These are phyloP conservation scores for Ceratobasidium sp. DNA, from an alignment of 1,284 basidiomycete genomes.

Conservation along the genomic window DNA sequence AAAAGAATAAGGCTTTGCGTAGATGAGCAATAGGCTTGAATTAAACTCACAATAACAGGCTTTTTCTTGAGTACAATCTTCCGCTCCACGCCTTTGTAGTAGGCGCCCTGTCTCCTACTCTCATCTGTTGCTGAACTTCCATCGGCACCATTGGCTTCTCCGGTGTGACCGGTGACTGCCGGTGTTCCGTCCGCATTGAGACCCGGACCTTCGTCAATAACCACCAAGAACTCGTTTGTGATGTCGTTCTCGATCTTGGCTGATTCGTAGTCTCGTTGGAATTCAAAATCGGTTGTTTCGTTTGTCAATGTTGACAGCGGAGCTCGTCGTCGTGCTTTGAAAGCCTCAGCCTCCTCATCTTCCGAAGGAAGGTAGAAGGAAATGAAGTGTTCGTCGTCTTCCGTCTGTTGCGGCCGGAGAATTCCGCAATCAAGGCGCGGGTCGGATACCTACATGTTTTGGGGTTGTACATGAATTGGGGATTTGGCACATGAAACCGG, in stretches of 20 bases:
- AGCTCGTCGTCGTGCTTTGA: conserved; percentile 58
- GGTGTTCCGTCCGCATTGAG: conserved; percentile 53
- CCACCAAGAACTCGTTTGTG: conserved; percentile 84
- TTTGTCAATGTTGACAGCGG: conserved; percentile 54
- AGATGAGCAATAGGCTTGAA: not conserved
- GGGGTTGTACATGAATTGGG: conserved; percentile 1
- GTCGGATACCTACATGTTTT: conserved; percentile 68
- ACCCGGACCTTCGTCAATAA: conserved; percentile 73
- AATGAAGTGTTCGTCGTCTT: conserved; percentile 87
- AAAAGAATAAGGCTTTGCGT: not conserved
- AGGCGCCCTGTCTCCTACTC: conserved; percentile 73
- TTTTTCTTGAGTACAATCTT: conserved; percentile 90
- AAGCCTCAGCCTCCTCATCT: conserved; percentile 73
- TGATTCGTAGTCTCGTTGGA: conserved; percentile 84
- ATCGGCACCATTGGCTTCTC: conserved; percentile 24
- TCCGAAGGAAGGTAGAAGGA: conserved; percentile 89
- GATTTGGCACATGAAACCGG: conserved; percentile 25
- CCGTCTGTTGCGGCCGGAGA: conserved; percentile 81
- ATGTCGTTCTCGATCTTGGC: conserved; percentile 86
- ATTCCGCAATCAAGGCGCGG: conserved; percentile 86
- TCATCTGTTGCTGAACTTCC: conserved; percentile 39
- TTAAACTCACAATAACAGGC: conserved; percentile 73
- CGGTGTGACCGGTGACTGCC: conserved; percentile 17
- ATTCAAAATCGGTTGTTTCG: conserved; percentile 76
- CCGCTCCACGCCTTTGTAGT: conserved; percentile 88